Percentiles rank a stretch among this genome's conserved stretches.
Evolutionary conservation across 176 grass and related monocot species (phyloP).

Genomic region (Saccharum spontaneum): DNA sequence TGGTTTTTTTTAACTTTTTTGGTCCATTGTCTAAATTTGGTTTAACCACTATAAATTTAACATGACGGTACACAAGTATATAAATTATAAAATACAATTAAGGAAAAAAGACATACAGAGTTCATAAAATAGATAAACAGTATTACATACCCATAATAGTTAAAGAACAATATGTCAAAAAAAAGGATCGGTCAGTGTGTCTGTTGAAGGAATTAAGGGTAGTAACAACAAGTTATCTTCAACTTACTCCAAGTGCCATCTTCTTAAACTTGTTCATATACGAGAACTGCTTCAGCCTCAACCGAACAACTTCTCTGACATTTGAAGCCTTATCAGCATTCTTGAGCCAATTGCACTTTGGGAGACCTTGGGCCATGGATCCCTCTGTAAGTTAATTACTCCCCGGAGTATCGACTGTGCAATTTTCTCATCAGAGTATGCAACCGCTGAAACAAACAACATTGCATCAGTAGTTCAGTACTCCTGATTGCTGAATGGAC

Average conservation of each 20-base stretch:
- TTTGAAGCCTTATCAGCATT: slow-evolving; percentile 65
- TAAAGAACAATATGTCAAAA: neutral
- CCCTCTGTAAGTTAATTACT: slow-evolving; percentile 64
- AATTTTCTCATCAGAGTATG: slow-evolving; percentile 78
- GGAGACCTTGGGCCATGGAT: slow-evolving; percentile 90
- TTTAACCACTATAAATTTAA: too few relatives aligned
- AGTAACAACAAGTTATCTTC: neutral
- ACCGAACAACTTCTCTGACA: slow-evolving; percentile 67
- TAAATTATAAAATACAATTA: too few relatives aligned
- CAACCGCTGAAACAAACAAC: neutral
- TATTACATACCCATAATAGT: too few relatives aligned
- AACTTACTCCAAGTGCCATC: slow-evolving; percentile 78
- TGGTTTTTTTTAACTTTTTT: too few relatives aligned
- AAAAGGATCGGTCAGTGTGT: neutral
- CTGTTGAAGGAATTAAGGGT: neutral
- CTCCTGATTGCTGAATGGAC: too few relatives aligned
- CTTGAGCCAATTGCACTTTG: slow-evolving; percentile 81
- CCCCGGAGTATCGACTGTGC: slow-evolving; percentile 61
- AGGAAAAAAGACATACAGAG: too few relatives aligned
- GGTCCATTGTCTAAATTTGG: too few relatives aligned
- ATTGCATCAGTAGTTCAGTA: neutral
- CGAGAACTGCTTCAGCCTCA: slow-evolving; percentile 82
- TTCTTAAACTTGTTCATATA: slow-evolving; percentile 96
- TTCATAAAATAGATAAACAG: too few relatives aligned
- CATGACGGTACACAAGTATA: too few relatives aligned